Evolutionary conservation across 495 filamentous ascomycete species (phyloP), one percentile per base, ranked within the genome.

Genomic region (Aspergillus avenaceus): DNA sequence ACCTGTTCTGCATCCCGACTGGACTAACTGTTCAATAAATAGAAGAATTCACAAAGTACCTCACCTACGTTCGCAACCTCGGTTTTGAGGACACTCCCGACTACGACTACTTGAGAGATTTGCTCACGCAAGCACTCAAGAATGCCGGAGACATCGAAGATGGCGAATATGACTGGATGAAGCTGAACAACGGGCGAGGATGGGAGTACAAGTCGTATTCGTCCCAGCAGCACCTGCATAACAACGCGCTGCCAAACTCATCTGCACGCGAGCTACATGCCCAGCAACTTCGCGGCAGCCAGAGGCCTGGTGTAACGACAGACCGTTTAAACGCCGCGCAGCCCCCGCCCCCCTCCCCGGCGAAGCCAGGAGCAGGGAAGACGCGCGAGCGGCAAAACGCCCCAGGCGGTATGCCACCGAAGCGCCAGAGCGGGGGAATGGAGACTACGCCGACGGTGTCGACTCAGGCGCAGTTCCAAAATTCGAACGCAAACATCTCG

Each of bases 111-210:
- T 83, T 97, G 34, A 88, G 93, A 23, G 93, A 97, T 56, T 83
- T 99, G 25, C 91, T 99, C 76, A 95, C 93, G 2, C 87, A 95
- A 69, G 90, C 93, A n/a, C 79, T 97, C 37, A 95, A 96, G 79
- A 88, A 90, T 54, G 87, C 87, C 5, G 91, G 91, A 31, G 91
- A 95, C 56, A 86, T 97, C 11, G 93, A 99, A 60, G 93, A 99
- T 74, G 93, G 95, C 52, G 95, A 99, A 64, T 99, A 97, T 65
- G 93, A 99, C 69, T 99, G 93, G 93, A 97, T 97, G 95, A 97
- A 96, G 79, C 77, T 95, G 49, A 93, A 90, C 77, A 95, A 95
- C 66, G 91, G 91, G 53, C 87, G 91, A 60, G 90, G 90, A 29
- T 95, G 88, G 89, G 92, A 97, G 71, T 88, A 87, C 59, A 95